Percentiles rank a stretch among this genome's conserved stretches.
phyloP scores from a whole-genome alignment of 306 rosid species.

The Oxytropis ochrocephala region DNA sequence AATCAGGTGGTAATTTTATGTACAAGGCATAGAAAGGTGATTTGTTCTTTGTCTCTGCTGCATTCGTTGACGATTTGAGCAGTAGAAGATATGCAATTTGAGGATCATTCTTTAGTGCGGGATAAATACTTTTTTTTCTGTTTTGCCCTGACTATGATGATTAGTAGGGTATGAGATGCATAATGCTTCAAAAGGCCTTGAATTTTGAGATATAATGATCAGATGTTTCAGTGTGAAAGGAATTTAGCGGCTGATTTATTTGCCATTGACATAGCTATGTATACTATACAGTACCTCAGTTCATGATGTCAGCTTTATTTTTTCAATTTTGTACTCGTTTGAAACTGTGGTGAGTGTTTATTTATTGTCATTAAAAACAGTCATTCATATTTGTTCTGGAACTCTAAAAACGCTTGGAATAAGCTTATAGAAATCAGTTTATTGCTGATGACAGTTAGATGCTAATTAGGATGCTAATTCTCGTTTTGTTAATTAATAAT shows the following conservation, averaged over 20 bases:
- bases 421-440: too few species aligned
- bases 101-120: conserved; percentile 22
- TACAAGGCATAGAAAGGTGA: conserved; percentile 7
- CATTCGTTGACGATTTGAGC: background rate
- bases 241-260: conserved; percentile 20
- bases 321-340: background rate
- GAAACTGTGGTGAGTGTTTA: too few species aligned
- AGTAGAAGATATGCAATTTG: background rate
- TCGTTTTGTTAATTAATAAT: too few species aligned
- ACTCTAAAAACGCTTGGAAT: too few species aligned
- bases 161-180: conserved; percentile 28
- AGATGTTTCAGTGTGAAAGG: conserved; percentile 5
- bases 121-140: background rate
- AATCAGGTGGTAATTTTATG: background rate
- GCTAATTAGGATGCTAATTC: too few species aligned
- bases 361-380: too few species aligned
- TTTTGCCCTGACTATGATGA: background rate
- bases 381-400: too few species aligned
- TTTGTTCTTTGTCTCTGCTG: conserved; percentile 21
- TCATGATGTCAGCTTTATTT: background rate
- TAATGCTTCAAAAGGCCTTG: conserved; percentile 20
- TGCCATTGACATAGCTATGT: conserved; percentile 7
- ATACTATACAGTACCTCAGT: conserved; percentile 16
- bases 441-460: too few species aligned
- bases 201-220: conserved; percentile 11